Conservation (phyloP, 2,329 filamentous ascomycete genomes). For the Fusarium temperatum region DNA sequence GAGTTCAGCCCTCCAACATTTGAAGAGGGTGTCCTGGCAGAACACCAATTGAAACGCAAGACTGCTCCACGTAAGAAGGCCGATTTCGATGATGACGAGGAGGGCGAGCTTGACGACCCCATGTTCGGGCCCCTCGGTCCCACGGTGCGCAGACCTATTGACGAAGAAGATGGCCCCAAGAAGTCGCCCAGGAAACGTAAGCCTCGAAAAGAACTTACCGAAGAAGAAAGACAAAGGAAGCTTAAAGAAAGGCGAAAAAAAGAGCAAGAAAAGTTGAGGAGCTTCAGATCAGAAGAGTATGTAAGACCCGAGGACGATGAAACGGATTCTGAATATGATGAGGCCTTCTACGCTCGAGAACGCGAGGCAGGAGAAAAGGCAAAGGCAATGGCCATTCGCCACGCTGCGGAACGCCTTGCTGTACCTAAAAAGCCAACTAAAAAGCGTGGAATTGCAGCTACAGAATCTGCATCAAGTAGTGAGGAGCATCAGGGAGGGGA, state of each 20-base stretch:
- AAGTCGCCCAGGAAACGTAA: slow-evolving; percentile 56
- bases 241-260: slow-evolving; percentile 70
- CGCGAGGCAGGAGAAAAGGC: slow-evolving; percentile 50
- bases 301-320: slow-evolving; percentile 90
- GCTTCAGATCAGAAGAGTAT: slow-evolving; percentile 85
- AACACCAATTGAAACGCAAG: slow-evolving; percentile 82
- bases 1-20: slow-evolving; percentile 82
- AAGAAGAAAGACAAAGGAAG: slow-evolving; percentile 71
- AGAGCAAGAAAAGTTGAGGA: slow-evolving; percentile 78
- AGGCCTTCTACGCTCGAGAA: slow-evolving; percentile 81
- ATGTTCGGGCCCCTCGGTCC: slow-evolving; percentile 77
- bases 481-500: slow-evolving; percentile 1
- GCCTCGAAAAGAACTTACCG: slow-evolving; percentile 59
- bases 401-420: neutral
- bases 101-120: slow-evolving; percentile 61
- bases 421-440: slow-evolving; percentile 42
- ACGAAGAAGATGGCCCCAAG: slow-evolving; percentile 66
- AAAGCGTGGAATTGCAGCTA: slow-evolving; percentile 38
- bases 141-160: slow-evolving; percentile 62
- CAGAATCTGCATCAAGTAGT: neutral
- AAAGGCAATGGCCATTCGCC: neutral
- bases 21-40: slow-evolving; percentile 77
- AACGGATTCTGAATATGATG: slow-evolving; percentile 75
- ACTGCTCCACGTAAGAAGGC: slow-evolving; percentile 63
- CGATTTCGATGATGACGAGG: slow-evolving; percentile 76